These are phyloP conservation scores for Solanum hybrid DNA, from an alignment of 305 asterid genomes.

Conservation along the genomic window DNA sequence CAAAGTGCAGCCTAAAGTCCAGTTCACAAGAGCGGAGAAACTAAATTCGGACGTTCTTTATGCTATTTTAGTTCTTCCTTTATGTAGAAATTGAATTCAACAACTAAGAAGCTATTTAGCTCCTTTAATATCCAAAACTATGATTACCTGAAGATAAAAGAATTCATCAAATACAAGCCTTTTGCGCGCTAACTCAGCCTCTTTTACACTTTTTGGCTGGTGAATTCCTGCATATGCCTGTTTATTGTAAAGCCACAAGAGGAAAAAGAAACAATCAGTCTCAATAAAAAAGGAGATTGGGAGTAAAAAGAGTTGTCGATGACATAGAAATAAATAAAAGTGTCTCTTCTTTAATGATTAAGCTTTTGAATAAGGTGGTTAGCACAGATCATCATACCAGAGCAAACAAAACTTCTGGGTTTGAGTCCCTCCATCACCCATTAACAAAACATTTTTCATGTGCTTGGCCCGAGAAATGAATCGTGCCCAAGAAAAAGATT, in stretches of 20 bases:
- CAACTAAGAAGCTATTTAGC: not conserved
- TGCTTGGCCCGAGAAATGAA: not conserved
- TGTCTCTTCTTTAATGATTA: not conserved
- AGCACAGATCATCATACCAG: not conserved
- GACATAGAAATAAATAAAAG: not conserved
- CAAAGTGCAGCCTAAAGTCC: not conserved
- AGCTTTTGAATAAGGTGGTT: not conserved
- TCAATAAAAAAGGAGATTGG: not conserved
- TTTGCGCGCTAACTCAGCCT: conserved; percentile 84
- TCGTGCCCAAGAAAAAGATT: not conserved
- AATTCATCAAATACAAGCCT: conserved; percentile 97
- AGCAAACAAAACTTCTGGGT: not conserved
- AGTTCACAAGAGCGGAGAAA: not conserved
- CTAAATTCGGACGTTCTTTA: not conserved
- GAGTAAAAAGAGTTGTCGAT: not conserved
- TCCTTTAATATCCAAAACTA: not conserved
- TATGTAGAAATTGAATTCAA: not conserved
- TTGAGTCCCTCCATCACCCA: not conserved
- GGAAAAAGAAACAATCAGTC: not conserved
- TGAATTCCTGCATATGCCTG: conserved; percentile 95
- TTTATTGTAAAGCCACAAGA: conserved; percentile 3
- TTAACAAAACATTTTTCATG: not conserved
- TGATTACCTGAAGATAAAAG: conserved; percentile 82
- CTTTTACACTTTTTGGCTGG: conserved; percentile 57
- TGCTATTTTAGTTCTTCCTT: not conserved